phyloP scores from a whole-genome alignment of 352 stramenopile genomes.

The Pythium biforme region DNA sequence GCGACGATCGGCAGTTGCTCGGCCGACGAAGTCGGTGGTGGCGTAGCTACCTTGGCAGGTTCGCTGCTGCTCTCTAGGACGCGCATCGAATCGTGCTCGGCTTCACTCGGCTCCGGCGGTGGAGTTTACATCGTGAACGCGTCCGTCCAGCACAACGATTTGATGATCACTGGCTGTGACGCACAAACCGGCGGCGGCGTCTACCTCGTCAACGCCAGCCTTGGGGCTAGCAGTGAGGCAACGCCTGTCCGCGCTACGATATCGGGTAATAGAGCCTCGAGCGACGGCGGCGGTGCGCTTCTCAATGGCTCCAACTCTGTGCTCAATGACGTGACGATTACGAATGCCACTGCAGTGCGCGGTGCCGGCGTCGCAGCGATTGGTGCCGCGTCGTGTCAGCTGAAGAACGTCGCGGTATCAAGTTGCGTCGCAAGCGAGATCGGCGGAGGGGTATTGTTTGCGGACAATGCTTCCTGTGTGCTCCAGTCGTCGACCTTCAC shows the following conservation, averaged over 20 bases:
- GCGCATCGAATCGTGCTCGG: background rate
- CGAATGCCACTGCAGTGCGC: background rate
- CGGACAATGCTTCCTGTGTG: background rate
- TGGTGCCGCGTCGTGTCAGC: background rate
- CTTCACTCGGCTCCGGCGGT: slow-evolving; percentile 3
- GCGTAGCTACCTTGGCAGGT: slow-evolving; percentile 9
- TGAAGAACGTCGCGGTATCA: slow-evolving; percentile 11
- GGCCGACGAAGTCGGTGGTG: slow-evolving; percentile 13
- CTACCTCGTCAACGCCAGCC: background rate
- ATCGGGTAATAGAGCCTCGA: background rate
- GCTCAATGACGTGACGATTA: slow-evolving; percentile 10
- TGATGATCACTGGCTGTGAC: slow-evolving; percentile 1
- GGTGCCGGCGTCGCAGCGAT: slow-evolving; percentile 13
- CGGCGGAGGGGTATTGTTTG: slow-evolving; percentile 19
- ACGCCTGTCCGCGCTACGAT: slow-evolving; percentile 1
- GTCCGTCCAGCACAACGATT: slow-evolving; percentile 1
- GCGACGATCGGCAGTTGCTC: background rate
- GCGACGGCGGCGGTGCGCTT: slow-evolving; percentile 9
- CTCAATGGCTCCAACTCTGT: slow-evolving; percentile 8
- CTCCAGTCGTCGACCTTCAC: background rate
- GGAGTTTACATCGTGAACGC: slow-evolving; percentile 17
- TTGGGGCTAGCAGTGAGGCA: background rate
- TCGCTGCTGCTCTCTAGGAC: slow-evolving; percentile 6
- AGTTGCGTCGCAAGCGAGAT: background rate
- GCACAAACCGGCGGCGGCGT: slow-evolving; percentile 11